Conservation (phyloP, 768 basidiomycete species). For the Lactarius akahatsu region DNA sequence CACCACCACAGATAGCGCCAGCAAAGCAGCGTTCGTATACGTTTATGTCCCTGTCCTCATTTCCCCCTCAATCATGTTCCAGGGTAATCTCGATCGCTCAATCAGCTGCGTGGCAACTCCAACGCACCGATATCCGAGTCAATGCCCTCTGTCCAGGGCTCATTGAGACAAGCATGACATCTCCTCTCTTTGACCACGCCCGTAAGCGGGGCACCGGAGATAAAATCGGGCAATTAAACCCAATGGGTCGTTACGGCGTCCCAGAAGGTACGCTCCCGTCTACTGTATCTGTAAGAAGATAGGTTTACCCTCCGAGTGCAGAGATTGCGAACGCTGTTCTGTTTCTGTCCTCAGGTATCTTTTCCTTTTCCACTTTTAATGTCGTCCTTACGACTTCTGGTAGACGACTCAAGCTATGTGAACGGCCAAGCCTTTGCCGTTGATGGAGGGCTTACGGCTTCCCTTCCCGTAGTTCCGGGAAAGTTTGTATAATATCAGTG, state of each 20-base stretch:
- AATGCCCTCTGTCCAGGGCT: slow-evolving; percentile 90
- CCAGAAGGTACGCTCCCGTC: slow-evolving; percentile 57
- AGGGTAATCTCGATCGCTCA: slow-evolving; percentile 90
- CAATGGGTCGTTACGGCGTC: slow-evolving; percentile 78
- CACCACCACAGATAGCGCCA: slow-evolving; percentile 69
- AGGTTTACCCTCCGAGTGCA: slow-evolving; percentile 33
- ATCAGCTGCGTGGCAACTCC: slow-evolving; percentile 76
- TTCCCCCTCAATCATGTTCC: slow-evolving; percentile 16
- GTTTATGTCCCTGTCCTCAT: slow-evolving; percentile 3
- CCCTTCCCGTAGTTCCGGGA: slow-evolving; percentile 77
- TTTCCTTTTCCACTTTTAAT: slow-evolving; percentile 2
- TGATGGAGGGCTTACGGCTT: slow-evolving; percentile 82
- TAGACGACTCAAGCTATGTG: slow-evolving; percentile 89
- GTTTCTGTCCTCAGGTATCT: slow-evolving; percentile 81
- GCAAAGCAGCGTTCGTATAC: slow-evolving; percentile 80
- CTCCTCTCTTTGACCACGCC: slow-evolving; percentile 71
- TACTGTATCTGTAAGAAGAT: not conserved
- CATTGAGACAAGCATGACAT: slow-evolving; percentile 93
- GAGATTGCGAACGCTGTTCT: slow-evolving; percentile 86
- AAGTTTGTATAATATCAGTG: slow-evolving; percentile 50
- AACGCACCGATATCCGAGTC: slow-evolving; percentile 81
- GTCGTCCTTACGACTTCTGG: not conserved
- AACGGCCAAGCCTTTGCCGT: slow-evolving; percentile 87
- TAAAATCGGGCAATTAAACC: slow-evolving; percentile 84
- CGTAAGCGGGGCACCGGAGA: slow-evolving; percentile 66